Conservation (phyloP, 2,329 filamentous ascomycete genomes). For the Grosmannia clavigera region DNA sequence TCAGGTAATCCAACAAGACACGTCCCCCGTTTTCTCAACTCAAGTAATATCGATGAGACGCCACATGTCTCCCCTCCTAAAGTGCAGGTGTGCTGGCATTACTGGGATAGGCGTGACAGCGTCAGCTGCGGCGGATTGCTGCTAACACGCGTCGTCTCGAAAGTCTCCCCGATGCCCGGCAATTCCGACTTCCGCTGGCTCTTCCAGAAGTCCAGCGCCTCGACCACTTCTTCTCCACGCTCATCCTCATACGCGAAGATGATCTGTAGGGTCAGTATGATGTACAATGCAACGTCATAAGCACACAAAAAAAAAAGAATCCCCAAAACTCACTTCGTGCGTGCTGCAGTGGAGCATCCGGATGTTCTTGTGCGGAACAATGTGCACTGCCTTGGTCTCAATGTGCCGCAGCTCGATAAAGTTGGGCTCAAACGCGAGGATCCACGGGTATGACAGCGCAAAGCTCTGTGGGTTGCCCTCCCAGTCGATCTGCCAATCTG, state of each 20-base stretch:
- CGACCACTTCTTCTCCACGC: constrained; percentile 80
- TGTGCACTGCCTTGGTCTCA: constrained; percentile 88
- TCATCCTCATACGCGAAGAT: constrained; percentile 97
- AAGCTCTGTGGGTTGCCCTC: constrained; percentile 88
- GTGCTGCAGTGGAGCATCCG: constrained; percentile 96
- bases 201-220: constrained; percentile 94
- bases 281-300: background rate
- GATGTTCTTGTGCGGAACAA: constrained; percentile 92
- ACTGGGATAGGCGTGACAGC: constrained; percentile 7
- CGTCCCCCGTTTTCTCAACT: background rate
- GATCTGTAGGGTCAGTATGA: constrained; percentile 50
- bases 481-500: constrained; percentile 97
- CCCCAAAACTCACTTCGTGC: constrained; percentile 60
- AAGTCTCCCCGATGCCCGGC: constrained; percentile 4
- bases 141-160: background rate
- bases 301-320: constrained; percentile 15
- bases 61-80: background rate
- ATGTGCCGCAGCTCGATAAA: constrained; percentile 96
- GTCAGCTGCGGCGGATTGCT: background rate
- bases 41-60: background rate
- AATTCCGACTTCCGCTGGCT: constrained; percentile 35
- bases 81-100: background rate
- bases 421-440: constrained; percentile 90
- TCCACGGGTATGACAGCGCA: constrained; percentile 91
- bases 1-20: background rate